Conservation (phyloP, 2,329 filamentous ascomycete genomes). For the Aspergillus texensis region DNA sequence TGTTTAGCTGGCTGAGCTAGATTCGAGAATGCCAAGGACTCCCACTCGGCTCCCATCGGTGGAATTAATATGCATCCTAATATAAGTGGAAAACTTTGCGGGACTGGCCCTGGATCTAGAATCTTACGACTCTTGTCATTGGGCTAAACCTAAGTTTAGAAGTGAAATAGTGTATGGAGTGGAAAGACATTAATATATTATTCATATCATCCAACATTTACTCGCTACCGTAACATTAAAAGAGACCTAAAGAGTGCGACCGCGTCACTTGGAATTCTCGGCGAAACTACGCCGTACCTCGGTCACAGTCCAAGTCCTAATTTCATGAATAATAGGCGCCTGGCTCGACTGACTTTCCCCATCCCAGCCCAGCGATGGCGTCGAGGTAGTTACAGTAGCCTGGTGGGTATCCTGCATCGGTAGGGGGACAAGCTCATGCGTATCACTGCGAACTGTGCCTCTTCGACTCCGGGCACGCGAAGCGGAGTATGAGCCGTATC, state of each 20-base stretch:
- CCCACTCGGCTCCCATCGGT: not conserved
- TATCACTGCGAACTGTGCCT: conserved; percentile 12
- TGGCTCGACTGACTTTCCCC: conserved; percentile 30
- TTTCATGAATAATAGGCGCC: conserved; percentile 30
- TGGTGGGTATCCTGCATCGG: conserved; percentile 14
- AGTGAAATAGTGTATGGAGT: not conserved
- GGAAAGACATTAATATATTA: not conserved
- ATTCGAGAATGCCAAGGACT: not conserved
- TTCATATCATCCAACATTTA: not conserved
- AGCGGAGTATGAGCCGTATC: conserved; percentile 16
- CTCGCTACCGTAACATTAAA: not conserved
- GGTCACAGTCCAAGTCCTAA: conserved; percentile 27
- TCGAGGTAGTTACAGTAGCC: conserved; percentile 19
- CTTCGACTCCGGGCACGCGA: conserved; percentile 8
- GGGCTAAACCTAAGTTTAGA: not conserved
- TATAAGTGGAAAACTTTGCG: not conserved
- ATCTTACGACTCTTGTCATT: not conserved
- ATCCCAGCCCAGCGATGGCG: conserved; percentile 23
- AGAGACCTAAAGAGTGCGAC: not conserved
- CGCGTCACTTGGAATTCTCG: not conserved
- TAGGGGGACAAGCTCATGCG: conserved; percentile 19
- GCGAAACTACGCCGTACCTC: conserved; percentile 14
- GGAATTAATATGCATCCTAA: not conserved
- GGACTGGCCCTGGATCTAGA: not conserved
- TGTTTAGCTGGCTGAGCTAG: not conserved